These are phyloP conservation scores for Letharia lupina DNA, from an alignment of 495 filamentous ascomycete species.

Conservation along the genomic window DNA sequence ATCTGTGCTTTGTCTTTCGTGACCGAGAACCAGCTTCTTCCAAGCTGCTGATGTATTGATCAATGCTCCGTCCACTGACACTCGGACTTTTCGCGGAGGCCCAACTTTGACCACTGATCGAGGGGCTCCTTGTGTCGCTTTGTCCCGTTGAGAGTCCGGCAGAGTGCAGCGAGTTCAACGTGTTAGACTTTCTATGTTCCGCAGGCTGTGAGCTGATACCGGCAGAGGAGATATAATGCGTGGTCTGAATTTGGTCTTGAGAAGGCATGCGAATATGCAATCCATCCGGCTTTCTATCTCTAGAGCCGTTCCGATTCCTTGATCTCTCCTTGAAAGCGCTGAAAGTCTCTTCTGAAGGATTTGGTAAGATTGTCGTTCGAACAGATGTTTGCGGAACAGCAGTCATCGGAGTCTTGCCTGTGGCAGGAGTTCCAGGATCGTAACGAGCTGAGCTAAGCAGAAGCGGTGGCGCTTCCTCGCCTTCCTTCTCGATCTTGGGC, in stretches of 20 bases:
- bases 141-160: slow-evolving; percentile 22
- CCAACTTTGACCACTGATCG: slow-evolving; percentile 41
- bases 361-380: slow-evolving; percentile 47
- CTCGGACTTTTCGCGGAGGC: slow-evolving; percentile 44
- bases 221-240: slow-evolving; percentile 17
- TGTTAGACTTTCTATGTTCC: slow-evolving; percentile 23
- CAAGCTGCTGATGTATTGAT: slow-evolving; percentile 81
- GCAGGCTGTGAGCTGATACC: slow-evolving; percentile 14
- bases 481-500: slow-evolving; percentile 23
- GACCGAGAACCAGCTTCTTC: slow-evolving; percentile 63
- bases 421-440: slow-evolving; percentile 35
- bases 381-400: slow-evolving; percentile 41
- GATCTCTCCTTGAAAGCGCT: slow-evolving; percentile 50
- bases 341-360: slow-evolving; percentile 49
- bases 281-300: slow-evolving; percentile 72
- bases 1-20: slow-evolving; percentile 39
- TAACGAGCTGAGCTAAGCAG: slow-evolving; percentile 47
- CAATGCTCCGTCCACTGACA: slow-evolving; percentile 57
- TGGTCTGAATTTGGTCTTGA: slow-evolving; percentile 35
- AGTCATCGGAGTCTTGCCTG: slow-evolving; percentile 42
- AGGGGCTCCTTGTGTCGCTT: slow-evolving; percentile 28
- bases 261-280: slow-evolving; percentile 65
- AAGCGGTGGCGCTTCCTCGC: slow-evolving; percentile 27
- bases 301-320: slow-evolving; percentile 58
- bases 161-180: slow-evolving; percentile 18